phyloP scores from a whole-genome alignment of 805 yeast species.

The Nakazawaea ernobii region DNA sequence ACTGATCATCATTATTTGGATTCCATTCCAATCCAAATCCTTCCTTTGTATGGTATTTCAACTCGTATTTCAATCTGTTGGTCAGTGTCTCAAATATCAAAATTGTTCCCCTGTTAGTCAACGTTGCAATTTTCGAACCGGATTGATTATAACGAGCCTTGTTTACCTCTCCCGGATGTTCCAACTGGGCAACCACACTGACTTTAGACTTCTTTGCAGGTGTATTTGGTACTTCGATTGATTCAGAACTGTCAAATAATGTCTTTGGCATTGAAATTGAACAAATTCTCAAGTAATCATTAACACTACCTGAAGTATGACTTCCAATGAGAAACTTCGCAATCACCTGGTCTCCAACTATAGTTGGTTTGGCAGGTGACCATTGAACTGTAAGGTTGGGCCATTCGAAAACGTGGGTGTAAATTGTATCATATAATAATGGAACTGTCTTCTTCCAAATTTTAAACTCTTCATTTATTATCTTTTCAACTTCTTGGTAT shows the following conservation, averaged over 20 bases:
- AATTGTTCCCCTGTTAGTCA: conserved; percentile 47
- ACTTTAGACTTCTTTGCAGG: conserved; percentile 33
- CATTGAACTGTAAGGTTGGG: conserved; percentile 71
- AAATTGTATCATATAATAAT: conserved; percentile 64
- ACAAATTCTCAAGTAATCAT: conserved; percentile 40
- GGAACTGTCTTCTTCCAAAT: conserved; percentile 87
- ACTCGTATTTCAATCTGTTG: conserved; percentile 21
- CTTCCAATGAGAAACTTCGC: conserved; percentile 45
- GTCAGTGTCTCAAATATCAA: conserved; percentile 31
- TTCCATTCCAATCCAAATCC: conserved; percentile 76
- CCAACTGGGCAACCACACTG: conserved; percentile 42
- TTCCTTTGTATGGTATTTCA: conserved; percentile 54
- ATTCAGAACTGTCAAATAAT: conserved; percentile 21
- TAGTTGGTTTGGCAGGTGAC: conserved; percentile 40
- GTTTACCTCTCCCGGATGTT: conserved; percentile 64
- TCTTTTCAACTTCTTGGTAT: conserved; percentile 53
- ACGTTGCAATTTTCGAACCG: conserved; percentile 45
- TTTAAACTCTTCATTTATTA: conserved; percentile 70
- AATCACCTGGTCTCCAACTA: conserved; percentile 20
- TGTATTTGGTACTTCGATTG: conserved; percentile 23
- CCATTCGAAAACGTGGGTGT: conserved; percentile 61
- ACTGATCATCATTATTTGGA: conserved; percentile 29
- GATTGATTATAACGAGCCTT: conserved; percentile 49
- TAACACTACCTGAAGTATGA: conserved; percentile 31
- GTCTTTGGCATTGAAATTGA: conserved; percentile 45